Base-by-base conservation (phyloP, 1,284 basidiomycete species). In the Cutaneotrichosporon dermatis region DNA sequence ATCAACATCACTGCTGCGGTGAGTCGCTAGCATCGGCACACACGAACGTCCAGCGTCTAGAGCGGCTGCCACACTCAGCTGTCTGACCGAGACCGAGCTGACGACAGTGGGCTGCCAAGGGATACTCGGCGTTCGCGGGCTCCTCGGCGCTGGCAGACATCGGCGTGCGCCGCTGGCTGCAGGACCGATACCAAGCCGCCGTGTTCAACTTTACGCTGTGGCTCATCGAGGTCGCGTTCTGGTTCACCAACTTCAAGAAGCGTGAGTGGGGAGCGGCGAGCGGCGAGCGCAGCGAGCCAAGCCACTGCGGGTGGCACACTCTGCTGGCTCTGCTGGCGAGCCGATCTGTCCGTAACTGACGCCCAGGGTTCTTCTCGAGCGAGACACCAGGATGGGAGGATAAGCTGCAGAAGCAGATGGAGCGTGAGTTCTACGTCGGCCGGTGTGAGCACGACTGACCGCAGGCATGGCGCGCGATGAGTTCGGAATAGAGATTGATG, bases 1-100 rank as follows among this genome's bases (percentile, higher is more conserved):
- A 86, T 94, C 75, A 91, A 89, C 73, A 88, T 92, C 56, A 90
- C 86, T 0, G 89, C 87, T 1, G 82, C 83, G 66, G 75, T 76
- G 15, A 52, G 73, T 69, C 12, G 9, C 6, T 25, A n/a, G 9
- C 11, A 25, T 25, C 25, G 25, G 2, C 25, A 25, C 25, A 2
- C 2, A 25, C 3, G 25, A 25, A 25, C 25, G 25, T 25, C 25
- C 25, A 3, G 25, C 25, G 25, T 25, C 2, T 25, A n/a, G n/a
- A n/a, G 25, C 25, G 25, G 25, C 25, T 25, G 25, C 25, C 25
- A 2, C 25, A 25, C 25, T 25, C 25, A 25, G 25, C 25, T 25
- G 25, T 25, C 25, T 25, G 25, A 25, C 25, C 25, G 25, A 25
- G 5, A 12, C 10, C n/a, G 6, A 33, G 39, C 56, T 61, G 12